A percentile compares a stretch with the other conserved stretches of the same genome.
phyloP scores from a whole-genome alignment of 2,329 filamentous ascomycete genomes.

The Arthrobotrys musiformis region DNA sequence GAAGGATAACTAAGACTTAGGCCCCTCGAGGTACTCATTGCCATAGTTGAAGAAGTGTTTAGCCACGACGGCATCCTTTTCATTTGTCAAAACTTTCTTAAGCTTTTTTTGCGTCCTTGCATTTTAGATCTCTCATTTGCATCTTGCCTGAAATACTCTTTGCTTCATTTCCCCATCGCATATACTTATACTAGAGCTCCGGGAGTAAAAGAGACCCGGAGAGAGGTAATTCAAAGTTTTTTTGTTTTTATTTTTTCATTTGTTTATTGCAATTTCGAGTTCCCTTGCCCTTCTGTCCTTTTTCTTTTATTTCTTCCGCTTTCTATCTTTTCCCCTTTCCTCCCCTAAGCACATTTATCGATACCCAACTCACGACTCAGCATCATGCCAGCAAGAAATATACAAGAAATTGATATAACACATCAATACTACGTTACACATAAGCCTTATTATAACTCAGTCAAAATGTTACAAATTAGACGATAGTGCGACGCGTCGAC shows the following conservation, averaged over 20 bases:
- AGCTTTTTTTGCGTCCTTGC: not conserved
- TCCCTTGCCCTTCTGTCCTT: too few species aligned
- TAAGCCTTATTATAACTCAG: too few species aligned
- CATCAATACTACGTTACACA: too few species aligned
- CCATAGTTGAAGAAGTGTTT: not conserved
- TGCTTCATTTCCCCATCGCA: not conserved
- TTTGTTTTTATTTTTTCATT: too few species aligned
- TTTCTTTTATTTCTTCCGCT: not conserved
- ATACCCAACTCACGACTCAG: not conserved
- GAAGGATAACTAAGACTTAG: not conserved
- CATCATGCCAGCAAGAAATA: not conserved
- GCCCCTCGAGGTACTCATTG: not conserved
- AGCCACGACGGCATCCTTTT: not conserved
- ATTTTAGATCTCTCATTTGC: not conserved
- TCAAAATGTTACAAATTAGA: too few species aligned
- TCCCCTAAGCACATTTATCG: not conserved
- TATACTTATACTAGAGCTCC: not conserved
- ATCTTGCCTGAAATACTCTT: not conserved
- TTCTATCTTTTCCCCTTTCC: not conserved
- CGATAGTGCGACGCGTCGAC: too few species aligned
- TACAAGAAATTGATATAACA: not conserved
- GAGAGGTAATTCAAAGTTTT: too few species aligned
- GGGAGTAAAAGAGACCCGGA: too few species aligned
- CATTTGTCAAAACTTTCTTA: slow-evolving; percentile 7
- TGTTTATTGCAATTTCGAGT: too few species aligned